A percentile compares a stretch with the other conserved stretches of the same genome.
Conservation (phyloP, 495 filamentous ascomycete genomes). For the Trichoderma virens region DNA sequence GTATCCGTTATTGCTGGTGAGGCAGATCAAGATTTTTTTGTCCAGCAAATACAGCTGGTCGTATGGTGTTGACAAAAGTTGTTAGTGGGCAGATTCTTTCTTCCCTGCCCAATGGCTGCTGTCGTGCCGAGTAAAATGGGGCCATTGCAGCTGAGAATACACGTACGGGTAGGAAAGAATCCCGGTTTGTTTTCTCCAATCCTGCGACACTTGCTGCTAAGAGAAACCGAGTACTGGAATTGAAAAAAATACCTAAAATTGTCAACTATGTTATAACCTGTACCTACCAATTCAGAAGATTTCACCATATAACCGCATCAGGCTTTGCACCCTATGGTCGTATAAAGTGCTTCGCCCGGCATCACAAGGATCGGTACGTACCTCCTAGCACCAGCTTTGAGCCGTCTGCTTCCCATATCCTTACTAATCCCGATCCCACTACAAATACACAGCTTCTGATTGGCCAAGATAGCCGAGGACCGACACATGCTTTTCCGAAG, state of each 20-base stretch:
- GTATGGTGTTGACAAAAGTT: neutral
- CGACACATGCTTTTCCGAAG: neutral
- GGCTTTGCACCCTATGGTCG: too few relatives aligned
- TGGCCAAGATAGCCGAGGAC: neutral
- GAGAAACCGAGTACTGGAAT: too few relatives aligned
- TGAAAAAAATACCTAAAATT: too few relatives aligned
- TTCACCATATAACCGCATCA: too few relatives aligned
- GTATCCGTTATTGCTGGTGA: too few relatives aligned
- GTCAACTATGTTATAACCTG: too few relatives aligned
- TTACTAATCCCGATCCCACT: neutral
- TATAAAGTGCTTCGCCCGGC: too few relatives aligned
- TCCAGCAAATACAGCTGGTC: neutral
- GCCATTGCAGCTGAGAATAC: too few relatives aligned
- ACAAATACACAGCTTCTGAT: neutral
- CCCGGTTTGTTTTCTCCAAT: neutral
- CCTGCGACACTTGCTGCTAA: neutral
- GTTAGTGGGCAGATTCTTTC: neutral
- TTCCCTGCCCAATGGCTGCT: conserved; percentile 1
- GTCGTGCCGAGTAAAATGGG: neutral
- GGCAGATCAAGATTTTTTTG: neutral
- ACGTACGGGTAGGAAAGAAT: too few relatives aligned
- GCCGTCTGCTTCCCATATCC: neutral
- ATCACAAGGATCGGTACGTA: too few relatives aligned
- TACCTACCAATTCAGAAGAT: too few relatives aligned
- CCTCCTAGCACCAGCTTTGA: neutral